Evolutionary conservation across 1,284 basidiomycete genomes (phyloP).

Genomic region (Microbotryum lychnidis-dioicae): DNA sequence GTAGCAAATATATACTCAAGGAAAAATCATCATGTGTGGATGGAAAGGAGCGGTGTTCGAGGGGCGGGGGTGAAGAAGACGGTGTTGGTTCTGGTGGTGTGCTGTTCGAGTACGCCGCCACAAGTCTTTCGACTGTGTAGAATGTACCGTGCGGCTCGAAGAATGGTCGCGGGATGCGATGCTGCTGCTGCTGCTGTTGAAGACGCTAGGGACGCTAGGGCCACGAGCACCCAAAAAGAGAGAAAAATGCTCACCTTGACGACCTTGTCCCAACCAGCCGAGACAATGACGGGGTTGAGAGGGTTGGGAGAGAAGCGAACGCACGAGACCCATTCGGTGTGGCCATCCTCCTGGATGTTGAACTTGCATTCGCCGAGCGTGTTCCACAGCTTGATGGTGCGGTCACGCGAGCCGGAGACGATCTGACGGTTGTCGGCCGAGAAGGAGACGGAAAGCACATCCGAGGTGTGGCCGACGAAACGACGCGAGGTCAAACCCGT

Average conservation of each 20-base stretch:
- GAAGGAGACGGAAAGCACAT: conserved; percentile 96
- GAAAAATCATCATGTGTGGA: conserved; percentile 47
- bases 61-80: background rate
- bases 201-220: background rate
- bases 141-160: background rate
- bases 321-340: conserved; percentile 97
- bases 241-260: conserved; percentile 72
- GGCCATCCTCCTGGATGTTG: conserved; percentile 98
- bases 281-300: conserved; percentile 96
- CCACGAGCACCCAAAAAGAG: conserved; percentile 1
- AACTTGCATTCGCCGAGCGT: conserved; percentile 99
- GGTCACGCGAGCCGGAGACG: conserved; percentile 94
- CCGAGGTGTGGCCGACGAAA: conserved; percentile 96
- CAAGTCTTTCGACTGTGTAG: background rate
- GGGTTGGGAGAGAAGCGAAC: conserved; percentile 99
- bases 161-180: background rate
- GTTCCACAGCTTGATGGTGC: conserved; percentile 99
- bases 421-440: conserved; percentile 98
- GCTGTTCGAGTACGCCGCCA: too few relatives aligned
- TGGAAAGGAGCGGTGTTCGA: background rate
- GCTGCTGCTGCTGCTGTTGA: background rate
- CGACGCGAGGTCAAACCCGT: conserved; percentile 87
- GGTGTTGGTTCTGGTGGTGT: background rate
- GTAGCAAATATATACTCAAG: conserved; percentile 64
- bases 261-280: conserved; percentile 99